Base-by-base conservation (phyloP, 148 eudicot species). In the Diospyros lotus region DNA sequence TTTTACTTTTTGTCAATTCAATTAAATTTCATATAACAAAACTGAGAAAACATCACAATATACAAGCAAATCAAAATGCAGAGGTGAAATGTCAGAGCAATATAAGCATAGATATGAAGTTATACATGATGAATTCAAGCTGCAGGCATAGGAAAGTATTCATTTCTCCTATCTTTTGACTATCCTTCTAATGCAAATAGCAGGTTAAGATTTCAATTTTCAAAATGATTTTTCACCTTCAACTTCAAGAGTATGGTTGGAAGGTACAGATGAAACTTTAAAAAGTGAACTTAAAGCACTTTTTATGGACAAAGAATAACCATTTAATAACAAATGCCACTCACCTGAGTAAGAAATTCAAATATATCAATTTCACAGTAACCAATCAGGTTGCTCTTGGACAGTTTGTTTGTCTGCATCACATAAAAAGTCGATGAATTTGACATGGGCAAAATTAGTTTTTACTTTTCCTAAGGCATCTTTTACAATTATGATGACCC, bases 371-470 rank as follows among this genome's bases (percentile, higher is more conserved):
- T 79, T 82, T 94, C 98, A 80, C 96, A 92, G 66, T 79, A 89
- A 18, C 98, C 98, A 64, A 94, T 65, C 53, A 94, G 84, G 84
- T 94, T 90, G 86, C 82, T 94, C 88, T 86, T 92, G 81, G 88
- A 87, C 76, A 94, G 67, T 82, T 78, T 78, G 75, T 94, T 94
- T 38, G 95, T 94, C 98, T 94, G 93, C 91, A 80, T 56, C 80
- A 88, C 50, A 80, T 55, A 68, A 15, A 64, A 66, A 28, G 68
- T n/a, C 43, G 39, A 77, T 9, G 6, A 61, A 28, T 54, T 54
- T 42, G 60, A 28, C 18, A 53, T 56, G 43, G 75, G 41, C 7
- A 63, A 74, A 52, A 28, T 44, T 8, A 67, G 13, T 9, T 38
- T 10, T 50, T 50, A 13, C 14, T 67, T 17, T 60, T 60, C 3